A percentile compares a stretch with the other conserved stretches of the same genome.
Evolutionary conservation across 768 basidiomycete species (phyloP).

Genomic region (Lentinula detonsa): DNA sequence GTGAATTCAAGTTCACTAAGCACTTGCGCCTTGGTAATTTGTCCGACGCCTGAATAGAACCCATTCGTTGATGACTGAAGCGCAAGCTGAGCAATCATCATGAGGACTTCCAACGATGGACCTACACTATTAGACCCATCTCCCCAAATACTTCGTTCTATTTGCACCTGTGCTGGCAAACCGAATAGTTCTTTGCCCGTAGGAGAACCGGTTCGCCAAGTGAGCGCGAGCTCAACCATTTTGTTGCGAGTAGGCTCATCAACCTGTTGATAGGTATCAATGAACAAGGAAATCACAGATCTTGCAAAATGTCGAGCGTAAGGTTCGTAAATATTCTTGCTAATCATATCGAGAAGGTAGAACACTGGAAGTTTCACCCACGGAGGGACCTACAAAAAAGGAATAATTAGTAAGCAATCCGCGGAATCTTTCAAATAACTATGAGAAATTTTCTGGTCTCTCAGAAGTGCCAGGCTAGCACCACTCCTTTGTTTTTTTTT

Average conservation of each 20-base stretch:
- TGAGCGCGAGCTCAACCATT: conserved; percentile 96
- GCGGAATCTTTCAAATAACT: conserved; percentile 25
- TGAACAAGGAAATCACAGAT: conserved; percentile 78
- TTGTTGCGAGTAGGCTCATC: conserved; percentile 82
- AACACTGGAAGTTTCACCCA: conserved; percentile 91
- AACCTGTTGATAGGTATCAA: conserved; percentile 83
- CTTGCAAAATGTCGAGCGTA: conserved; percentile 83
- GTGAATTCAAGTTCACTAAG: conserved; percentile 79
- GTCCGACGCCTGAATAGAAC: conserved; percentile 31
- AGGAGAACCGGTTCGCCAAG: conserved; percentile 88
- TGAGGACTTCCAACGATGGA: conserved; percentile 8
- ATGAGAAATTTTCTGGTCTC: conserved; percentile 13
- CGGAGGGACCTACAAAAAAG: conserved; percentile 68
- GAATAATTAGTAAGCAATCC: conserved; percentile 70
- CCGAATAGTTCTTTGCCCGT: conserved; percentile 83
- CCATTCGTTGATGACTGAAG: conserved; percentile 14
- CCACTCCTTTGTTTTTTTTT: not conserved
- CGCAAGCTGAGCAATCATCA: conserved; percentile 5
- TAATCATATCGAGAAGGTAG: conserved; percentile 94
- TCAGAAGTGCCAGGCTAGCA: not conserved
- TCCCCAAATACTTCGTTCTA: conserved; percentile 84
- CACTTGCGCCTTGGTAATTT: conserved; percentile 73
- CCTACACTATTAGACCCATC: conserved; percentile 41
- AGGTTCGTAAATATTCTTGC: conserved; percentile 92
- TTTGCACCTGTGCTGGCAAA: conserved; percentile 65